Evolutionary conservation across 2,329 filamentous ascomycete genomes (phyloP).

Genomic region (Penicillium polonicum): DNA sequence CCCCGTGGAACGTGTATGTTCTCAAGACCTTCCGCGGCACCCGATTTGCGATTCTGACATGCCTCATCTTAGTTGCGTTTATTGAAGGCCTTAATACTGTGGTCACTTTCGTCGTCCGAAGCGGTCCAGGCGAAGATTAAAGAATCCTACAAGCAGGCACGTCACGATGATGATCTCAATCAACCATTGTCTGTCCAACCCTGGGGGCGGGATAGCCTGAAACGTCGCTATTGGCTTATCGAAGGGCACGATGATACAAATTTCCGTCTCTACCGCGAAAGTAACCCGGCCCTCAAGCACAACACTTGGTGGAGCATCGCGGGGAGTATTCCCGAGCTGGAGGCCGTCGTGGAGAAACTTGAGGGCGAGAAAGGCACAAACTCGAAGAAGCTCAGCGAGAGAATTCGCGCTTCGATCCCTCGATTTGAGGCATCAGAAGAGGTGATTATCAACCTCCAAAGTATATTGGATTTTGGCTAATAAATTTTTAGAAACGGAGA

Average conservation of each 20-base stretch:
- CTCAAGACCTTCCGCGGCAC: slow-evolving; percentile 2
- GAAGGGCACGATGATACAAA: slow-evolving; percentile 92
- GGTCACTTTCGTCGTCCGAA: slow-evolving; percentile 87
- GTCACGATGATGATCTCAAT: slow-evolving; percentile 75
- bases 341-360: slow-evolving; percentile 71
- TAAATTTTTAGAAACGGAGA: slow-evolving; percentile 70
- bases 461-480: slow-evolving; percentile 15
- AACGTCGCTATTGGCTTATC: slow-evolving; percentile 88
- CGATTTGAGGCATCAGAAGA: slow-evolving; percentile 93
- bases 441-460: slow-evolving; percentile 50
- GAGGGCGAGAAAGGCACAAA: slow-evolving; percentile 77
- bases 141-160: slow-evolving; percentile 81
- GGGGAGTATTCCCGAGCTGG: slow-evolving; percentile 83
- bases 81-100: slow-evolving; percentile 78
- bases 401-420: slow-evolving; percentile 75
- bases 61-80: slow-evolving; percentile 65
- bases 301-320: slow-evolving; percentile 93
- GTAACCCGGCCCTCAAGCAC: slow-evolving; percentile 72
- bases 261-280: slow-evolving; percentile 92
- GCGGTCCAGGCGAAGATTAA: slow-evolving; percentile 77
- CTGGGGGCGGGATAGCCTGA: slow-evolving; percentile 87
- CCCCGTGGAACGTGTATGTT: slow-evolving; percentile 72
- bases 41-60: slow-evolving; percentile 4
- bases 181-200: slow-evolving; percentile 86
- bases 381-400: slow-evolving; percentile 73